phyloP scores from a whole-genome alignment of 179 eudicot genomes.

The Spergularia azorica region DNA sequence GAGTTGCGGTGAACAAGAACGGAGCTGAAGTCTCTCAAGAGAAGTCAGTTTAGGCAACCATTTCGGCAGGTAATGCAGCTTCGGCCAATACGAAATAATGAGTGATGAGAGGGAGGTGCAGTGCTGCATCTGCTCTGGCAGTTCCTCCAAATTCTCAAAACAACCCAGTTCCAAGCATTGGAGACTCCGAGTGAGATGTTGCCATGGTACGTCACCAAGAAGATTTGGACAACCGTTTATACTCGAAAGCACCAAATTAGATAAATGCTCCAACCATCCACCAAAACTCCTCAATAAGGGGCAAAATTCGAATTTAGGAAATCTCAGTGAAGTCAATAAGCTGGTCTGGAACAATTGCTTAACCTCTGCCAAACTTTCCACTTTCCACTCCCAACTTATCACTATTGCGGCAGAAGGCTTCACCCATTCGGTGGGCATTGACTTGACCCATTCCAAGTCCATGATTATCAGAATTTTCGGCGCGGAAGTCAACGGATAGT shows the following conservation, averaged over 20 bases:
- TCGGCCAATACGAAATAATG: neutral
- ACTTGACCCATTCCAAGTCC: neutral
- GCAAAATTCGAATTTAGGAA: neutral
- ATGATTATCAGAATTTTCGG: neutral
- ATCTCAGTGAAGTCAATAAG: slow-evolving; percentile 12
- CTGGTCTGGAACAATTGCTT: neutral
- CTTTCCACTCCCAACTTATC: neutral
- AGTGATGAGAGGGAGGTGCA: slow-evolving; percentile 17
- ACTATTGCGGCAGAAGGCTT: neutral
- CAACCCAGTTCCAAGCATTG: neutral
- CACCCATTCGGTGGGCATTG: neutral
- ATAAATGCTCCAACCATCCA: slow-evolving; percentile 14
- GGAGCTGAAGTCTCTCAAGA: slow-evolving; percentile 2
- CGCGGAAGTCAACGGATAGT: neutral
- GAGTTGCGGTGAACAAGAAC: neutral
- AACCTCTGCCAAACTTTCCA: slow-evolving; percentile 5
- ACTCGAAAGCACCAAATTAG: slow-evolving; percentile 13
- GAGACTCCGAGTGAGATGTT: slow-evolving; percentile 1
- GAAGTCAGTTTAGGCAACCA: slow-evolving; percentile 22
- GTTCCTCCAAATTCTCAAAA: neutral
- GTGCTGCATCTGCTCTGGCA: slow-evolving; percentile 27
- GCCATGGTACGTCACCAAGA: slow-evolving; percentile 6
- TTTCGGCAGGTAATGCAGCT: neutral
- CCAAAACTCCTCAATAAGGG: slow-evolving; percentile 2
- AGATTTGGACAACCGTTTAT: neutral